phyloP scores from a whole-genome alignment of 192 early-diverging fungal genomes.

The Borealophlyctis nickersoniae region DNA sequence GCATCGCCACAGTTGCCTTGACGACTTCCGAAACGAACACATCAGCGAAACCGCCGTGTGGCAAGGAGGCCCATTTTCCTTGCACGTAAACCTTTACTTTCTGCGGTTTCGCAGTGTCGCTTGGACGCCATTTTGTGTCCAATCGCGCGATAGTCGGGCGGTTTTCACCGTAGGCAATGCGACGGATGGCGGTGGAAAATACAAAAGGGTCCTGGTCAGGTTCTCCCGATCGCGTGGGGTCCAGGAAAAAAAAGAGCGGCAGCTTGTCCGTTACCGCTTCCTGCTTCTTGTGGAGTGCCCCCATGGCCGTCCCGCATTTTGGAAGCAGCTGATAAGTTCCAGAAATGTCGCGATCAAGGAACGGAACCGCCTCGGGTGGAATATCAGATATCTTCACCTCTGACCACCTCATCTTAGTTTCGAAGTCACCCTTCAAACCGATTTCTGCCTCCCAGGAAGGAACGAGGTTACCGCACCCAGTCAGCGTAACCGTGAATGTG shows the following conservation, averaged over 20 bases:
- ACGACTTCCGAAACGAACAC: too few relatives aligned
- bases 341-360: constrained; percentile 27
- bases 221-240: constrained; percentile 32
- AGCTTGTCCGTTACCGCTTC: not conserved
- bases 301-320: constrained; percentile 47
- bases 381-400: constrained; percentile 19
- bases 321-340: constrained; percentile 30
- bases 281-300: constrained; percentile 32
- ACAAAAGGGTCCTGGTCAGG: constrained; percentile 36
- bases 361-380: constrained; percentile 8
- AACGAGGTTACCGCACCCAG: constrained; percentile 32
- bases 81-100: constrained; percentile 20
- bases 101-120: constrained; percentile 16
- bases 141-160: constrained; percentile 26
- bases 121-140: constrained; percentile 37
- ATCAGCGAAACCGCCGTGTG: too few relatives aligned
- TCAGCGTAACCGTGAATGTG: constrained; percentile 29
- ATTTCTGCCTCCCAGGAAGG: constrained; percentile 41
- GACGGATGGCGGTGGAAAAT: constrained; percentile 27
- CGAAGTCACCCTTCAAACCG: constrained; percentile 29
- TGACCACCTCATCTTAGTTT: constrained; percentile 36
- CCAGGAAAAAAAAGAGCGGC: constrained; percentile 41
- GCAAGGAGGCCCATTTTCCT: not conserved
- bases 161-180: constrained; percentile 30
- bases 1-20: constrained; percentile 9